Evolutionary conservation across 2,329 filamentous ascomycete species (phyloP).

Genomic region (Albifimbria verrucaria): DNA sequence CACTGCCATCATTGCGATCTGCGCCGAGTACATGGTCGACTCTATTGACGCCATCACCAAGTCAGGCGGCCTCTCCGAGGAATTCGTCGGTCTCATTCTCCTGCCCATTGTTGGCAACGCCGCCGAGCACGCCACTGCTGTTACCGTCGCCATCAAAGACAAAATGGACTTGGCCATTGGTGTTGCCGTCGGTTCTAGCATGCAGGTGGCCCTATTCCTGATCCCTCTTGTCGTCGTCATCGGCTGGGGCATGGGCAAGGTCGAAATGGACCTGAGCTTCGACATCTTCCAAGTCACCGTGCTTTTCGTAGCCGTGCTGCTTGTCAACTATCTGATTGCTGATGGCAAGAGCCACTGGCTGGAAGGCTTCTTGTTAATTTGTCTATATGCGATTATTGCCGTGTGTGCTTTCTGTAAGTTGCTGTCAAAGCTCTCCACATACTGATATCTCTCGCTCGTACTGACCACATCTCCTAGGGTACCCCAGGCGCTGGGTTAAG

Average conservation of each 20-base stretch:
- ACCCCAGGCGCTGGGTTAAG: neutral
- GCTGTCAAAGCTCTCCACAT: too few relatives aligned
- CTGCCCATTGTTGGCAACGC: conserved; percentile 82
- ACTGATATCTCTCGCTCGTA: too few relatives aligned
- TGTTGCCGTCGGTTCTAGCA: conserved; percentile 75
- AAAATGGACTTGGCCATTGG: conserved; percentile 84
- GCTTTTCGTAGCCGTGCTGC: conserved; percentile 76
- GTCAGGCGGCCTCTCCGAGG: conserved; percentile 59
- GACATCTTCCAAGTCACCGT: conserved; percentile 86
- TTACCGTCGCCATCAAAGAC: conserved; percentile 77
- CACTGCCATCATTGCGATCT: conserved; percentile 77
- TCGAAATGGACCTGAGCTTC: conserved; percentile 78
- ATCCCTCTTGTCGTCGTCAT: conserved; percentile 74
- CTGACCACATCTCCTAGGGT: neutral
- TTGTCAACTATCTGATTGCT: conserved; percentile 82
- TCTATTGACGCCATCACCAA: conserved; percentile 67
- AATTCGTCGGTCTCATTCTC: conserved; percentile 77
- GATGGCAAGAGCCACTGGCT: conserved; percentile 83
- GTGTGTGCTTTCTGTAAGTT: conserved; percentile 60
- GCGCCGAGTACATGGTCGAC: conserved; percentile 74
- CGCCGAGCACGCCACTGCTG: conserved; percentile 77
- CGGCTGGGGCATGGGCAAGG: conserved; percentile 70
- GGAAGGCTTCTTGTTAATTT: conserved; percentile 73
- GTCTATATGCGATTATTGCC: conserved; percentile 77
- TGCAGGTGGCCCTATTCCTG: conserved; percentile 77